A percentile compares a stretch with the other conserved stretches of the same genome.
These are phyloP conservation scores for Trametes cubensis DNA, from an alignment of 768 basidiomycete species.

Conservation along the genomic window DNA sequence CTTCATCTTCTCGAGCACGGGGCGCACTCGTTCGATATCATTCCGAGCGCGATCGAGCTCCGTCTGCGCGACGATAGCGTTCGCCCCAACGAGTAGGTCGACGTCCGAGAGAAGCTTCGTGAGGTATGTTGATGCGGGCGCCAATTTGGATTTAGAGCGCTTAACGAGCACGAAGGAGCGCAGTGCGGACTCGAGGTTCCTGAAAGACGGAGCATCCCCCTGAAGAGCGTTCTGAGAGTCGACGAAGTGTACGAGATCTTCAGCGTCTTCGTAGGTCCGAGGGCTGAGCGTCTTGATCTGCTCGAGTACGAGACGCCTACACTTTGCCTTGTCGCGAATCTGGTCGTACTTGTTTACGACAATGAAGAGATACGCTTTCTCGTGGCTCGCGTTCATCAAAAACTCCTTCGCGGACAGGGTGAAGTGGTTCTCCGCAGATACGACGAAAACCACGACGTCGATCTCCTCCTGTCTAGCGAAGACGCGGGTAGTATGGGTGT, in stretches of 20 bases:
- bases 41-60: slow-evolving; percentile 74
- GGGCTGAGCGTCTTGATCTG: slow-evolving; percentile 94
- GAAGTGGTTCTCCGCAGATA: slow-evolving; percentile 98
- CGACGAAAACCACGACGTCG: slow-evolving; percentile 97
- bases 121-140: slow-evolving; percentile 91
- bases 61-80: slow-evolving; percentile 80
- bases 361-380: slow-evolving; percentile 97
- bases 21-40: slow-evolving; percentile 70
- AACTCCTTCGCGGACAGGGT: slow-evolving; percentile 95
- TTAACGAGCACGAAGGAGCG: slow-evolving; percentile 96
- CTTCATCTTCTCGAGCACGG: slow-evolving; percentile 89
- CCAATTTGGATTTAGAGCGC: slow-evolving; percentile 93
- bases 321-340: slow-evolving; percentile 94
- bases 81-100: slow-evolving; percentile 82
- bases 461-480: slow-evolving; percentile 98
- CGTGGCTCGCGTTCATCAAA: slow-evolving; percentile 87
- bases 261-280: slow-evolving; percentile 86
- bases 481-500: slow-evolving; percentile 89
- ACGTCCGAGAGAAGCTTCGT: slow-evolving; percentile 88
- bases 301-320: slow-evolving; percentile 83
- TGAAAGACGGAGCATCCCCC: slow-evolving; percentile 71
- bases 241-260: slow-evolving; percentile 97
- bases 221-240: slow-evolving; percentile 81
- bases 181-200: slow-evolving; percentile 85
- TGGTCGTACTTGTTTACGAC: slow-evolving; percentile 98